phyloP scores from a whole-genome alignment of 805 yeast species.

The Spathaspora boniae region DNA sequence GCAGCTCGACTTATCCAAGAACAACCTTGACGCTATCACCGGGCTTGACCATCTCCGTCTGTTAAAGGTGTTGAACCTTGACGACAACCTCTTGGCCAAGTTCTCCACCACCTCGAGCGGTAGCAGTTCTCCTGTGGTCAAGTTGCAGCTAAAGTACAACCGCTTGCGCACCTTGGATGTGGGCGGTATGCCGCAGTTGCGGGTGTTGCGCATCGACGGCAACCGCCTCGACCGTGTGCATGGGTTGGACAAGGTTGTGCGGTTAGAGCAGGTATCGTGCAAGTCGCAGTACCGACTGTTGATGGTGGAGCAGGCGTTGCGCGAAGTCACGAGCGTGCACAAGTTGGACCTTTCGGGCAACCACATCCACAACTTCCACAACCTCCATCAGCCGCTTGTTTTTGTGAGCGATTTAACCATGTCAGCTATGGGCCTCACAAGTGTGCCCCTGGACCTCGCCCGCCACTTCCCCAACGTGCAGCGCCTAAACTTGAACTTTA shows the following conservation, averaged over 20 bases:
- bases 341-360: constrained; percentile 42
- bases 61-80: constrained; percentile 38
- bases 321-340: constrained; percentile 23
- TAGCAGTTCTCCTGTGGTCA: constrained; percentile 30
- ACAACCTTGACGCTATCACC: constrained; percentile 27
- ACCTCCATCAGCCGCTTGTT: constrained; percentile 18
- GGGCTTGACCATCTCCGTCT: constrained; percentile 35
- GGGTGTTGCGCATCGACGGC: constrained; percentile 46
- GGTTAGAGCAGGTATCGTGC: constrained; percentile 41
- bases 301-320: constrained; percentile 17
- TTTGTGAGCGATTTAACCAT: constrained; percentile 39
- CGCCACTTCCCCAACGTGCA: constrained; percentile 43
- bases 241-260: constrained; percentile 25
- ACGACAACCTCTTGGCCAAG: constrained; percentile 35
- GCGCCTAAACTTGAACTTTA: constrained; percentile 50
- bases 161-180: constrained; percentile 29
- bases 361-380: constrained; percentile 17
- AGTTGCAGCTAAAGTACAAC: constrained; percentile 37
- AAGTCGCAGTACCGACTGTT: constrained; percentile 29
- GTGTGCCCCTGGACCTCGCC: constrained; percentile 36
- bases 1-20: constrained; percentile 42
- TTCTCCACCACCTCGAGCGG: constrained; percentile 15
- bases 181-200: constrained; percentile 31
- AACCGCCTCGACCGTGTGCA: constrained; percentile 25
- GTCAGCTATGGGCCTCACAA: constrained; percentile 44